These are phyloP conservation scores for Talaromyces wortmannii DNA, from an alignment of 495 filamentous ascomycete species.

Conservation along the genomic window DNA sequence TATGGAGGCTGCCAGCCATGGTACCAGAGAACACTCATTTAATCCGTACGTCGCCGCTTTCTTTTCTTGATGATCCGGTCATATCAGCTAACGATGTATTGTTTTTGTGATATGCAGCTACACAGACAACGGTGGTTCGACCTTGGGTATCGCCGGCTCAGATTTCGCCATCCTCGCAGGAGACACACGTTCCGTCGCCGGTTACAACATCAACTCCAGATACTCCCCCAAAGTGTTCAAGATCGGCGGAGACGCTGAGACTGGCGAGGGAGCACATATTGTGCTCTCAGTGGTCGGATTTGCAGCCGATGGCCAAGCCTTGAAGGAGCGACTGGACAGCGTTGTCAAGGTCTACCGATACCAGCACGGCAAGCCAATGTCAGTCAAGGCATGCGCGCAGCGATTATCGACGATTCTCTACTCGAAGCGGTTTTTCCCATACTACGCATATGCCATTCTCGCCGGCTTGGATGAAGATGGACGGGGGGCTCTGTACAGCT, in stretches of 20 bases:
- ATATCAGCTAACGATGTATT: constrained; percentile 9
- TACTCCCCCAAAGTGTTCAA: constrained; percentile 93
- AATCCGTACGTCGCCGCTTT: constrained; percentile 63
- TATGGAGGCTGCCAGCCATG: constrained; percentile 38
- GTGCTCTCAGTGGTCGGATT: constrained; percentile 92
- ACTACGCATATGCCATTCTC: constrained; percentile 90
- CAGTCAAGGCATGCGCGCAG: constrained; percentile 87
- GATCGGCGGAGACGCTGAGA: constrained; percentile 83
- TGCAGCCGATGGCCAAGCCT: constrained; percentile 82
- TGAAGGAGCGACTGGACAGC: constrained; percentile 83
- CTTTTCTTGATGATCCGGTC: background rate
- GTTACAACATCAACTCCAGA: constrained; percentile 98
- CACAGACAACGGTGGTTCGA: constrained; percentile 95
- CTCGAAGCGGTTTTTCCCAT: constrained; percentile 96
- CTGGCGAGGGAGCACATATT: constrained; percentile 75
- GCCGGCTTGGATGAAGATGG: constrained; percentile 93
- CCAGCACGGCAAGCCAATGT: constrained; percentile 89
- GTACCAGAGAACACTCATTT: constrained; percentile 71
- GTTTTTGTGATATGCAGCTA: constrained; percentile 52
- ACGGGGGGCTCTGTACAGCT: constrained; percentile 89
- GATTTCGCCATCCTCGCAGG: constrained; percentile 94
- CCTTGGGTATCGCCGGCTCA: constrained; percentile 86
- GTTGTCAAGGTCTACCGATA: constrained; percentile 97
- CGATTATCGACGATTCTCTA: constrained; percentile 90
- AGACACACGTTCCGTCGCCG: constrained; percentile 88